These are phyloP conservation scores for Suillus ampliporus DNA, from an alignment of 768 basidiomycete species.

Conservation along the genomic window DNA sequence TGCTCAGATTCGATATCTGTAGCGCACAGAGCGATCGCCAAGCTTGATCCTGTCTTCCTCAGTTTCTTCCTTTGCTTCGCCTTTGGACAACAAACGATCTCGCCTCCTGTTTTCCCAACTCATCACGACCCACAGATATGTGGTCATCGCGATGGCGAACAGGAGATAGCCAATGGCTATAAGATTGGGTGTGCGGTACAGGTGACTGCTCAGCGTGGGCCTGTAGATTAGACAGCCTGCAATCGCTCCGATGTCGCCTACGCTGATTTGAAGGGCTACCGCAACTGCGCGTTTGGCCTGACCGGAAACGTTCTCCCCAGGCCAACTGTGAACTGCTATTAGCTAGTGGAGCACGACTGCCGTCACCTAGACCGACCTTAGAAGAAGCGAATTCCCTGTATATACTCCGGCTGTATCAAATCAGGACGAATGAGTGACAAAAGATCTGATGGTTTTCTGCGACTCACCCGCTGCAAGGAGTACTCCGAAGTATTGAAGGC, in stretches of 20 bases:
- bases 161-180: conserved; percentile 65
- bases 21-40: conserved; percentile 37
- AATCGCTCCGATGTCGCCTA: conserved; percentile 66
- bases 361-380: conserved; percentile 46
- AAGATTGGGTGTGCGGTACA: conserved; percentile 60
- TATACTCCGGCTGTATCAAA: conserved; percentile 51
- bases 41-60: conserved; percentile 29
- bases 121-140: conserved; percentile 56
- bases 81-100: conserved; percentile 31
- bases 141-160: conserved; percentile 49
- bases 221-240: conserved; percentile 61
- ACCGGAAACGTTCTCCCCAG: conserved; percentile 69
- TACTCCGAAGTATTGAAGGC: conserved; percentile 61
- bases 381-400: conserved; percentile 59
- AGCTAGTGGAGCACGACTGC: not conserved
- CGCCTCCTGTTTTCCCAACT: conserved; percentile 54
- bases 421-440: not conserved
- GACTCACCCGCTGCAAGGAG: conserved; percentile 50
- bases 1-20: conserved; percentile 34
- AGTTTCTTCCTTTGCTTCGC: conserved; percentile 22
- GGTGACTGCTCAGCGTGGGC: conserved; percentile 50
- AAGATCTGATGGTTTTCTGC: not conserved
- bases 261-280: conserved; percentile 66
- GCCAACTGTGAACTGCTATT: conserved; percentile 49
- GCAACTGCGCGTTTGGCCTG: conserved; percentile 70